These are phyloP conservation scores for Meira miltonrushii DNA, from an alignment of 1,284 basidiomycete genomes.

Conservation along the genomic window DNA sequence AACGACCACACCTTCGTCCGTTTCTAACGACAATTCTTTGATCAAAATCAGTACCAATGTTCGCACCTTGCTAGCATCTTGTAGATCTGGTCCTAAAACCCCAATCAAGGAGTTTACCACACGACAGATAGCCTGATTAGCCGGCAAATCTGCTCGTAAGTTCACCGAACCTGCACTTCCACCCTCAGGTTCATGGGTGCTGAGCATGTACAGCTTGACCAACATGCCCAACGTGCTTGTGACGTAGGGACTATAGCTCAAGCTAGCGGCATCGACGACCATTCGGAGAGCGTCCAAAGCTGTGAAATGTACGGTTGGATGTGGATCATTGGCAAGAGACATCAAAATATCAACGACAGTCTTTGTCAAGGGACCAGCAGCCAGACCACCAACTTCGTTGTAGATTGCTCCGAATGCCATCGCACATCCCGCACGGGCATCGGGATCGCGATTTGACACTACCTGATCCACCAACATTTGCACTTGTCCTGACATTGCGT, in stretches of 20 bases:
- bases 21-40: conserved; percentile 73
- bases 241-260: conserved; percentile 85
- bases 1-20: conserved; percentile 77
- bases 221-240: conserved; percentile 83
- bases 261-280: conserved; percentile 84
- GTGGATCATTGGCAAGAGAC: conserved; percentile 91
- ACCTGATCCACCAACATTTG: conserved; percentile 91
- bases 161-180: conserved; percentile 74
- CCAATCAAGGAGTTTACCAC: conserved; percentile 89
- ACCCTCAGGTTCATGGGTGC: conserved; percentile 89
- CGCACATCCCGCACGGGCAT: conserved; percentile 87
- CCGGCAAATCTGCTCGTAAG: conserved; percentile 79
- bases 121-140: conserved; percentile 83
- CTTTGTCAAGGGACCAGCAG: conserved; percentile 87
- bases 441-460: conserved; percentile 90
- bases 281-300: conserved; percentile 76
- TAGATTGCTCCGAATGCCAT: conserved; percentile 92
- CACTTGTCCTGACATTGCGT: conserved; percentile 79
- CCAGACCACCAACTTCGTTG: conserved; percentile 82
- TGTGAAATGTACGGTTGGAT: conserved; percentile 93
- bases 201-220: conserved; percentile 80
- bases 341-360: conserved; percentile 93
- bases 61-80: conserved; percentile 76
- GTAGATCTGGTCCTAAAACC: conserved; percentile 90
- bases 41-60: conserved; percentile 78